Conservation (phyloP, 768 basidiomycete species). For the Arthromyces matolae region DNA sequence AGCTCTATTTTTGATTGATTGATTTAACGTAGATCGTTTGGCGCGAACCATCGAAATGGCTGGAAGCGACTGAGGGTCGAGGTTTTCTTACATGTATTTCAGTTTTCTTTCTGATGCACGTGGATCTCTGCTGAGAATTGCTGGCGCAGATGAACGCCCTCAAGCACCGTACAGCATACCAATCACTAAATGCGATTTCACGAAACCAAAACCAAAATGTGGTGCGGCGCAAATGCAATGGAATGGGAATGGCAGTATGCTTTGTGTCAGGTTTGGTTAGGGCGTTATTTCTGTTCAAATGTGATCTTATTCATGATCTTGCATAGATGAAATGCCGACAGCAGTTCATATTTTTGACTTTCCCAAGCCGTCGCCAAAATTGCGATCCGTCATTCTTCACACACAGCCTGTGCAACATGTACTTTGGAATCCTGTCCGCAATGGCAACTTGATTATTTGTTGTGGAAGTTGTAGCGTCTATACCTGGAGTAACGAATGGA, state of each 20-base stretch:
- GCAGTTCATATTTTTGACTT: slow-evolving; percentile 71
- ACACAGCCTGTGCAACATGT: slow-evolving; percentile 58
- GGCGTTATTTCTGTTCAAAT: not conserved
- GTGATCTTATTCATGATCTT: not conserved
- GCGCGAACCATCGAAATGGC: slow-evolving; percentile 84
- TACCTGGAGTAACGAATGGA: slow-evolving; percentile 84
- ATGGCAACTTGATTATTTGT: slow-evolving; percentile 63
- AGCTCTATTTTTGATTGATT: not conserved
- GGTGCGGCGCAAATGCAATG: slow-evolving; percentile 76
- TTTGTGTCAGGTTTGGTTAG: slow-evolving; percentile 74
- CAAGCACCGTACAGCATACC: slow-evolving; percentile 52
- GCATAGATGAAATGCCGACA: slow-evolving; percentile 59
- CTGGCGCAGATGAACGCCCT: slow-evolving; percentile 56
- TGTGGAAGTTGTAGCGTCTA: slow-evolving; percentile 67
- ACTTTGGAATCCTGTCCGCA: slow-evolving; percentile 83
- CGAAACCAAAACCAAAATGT: slow-evolving; percentile 61
- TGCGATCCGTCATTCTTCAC: slow-evolving; percentile 70
- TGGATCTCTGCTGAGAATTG: not conserved
- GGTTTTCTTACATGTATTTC: slow-evolving; percentile 82
- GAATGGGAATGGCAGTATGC: slow-evolving; percentile 70
- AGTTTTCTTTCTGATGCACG: not conserved
- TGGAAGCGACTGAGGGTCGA: slow-evolving; percentile 76
- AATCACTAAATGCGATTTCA: slow-evolving; percentile 49
- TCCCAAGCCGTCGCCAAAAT: slow-evolving; percentile 55
- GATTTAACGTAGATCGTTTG: slow-evolving; percentile 57